A percentile compares a stretch with the other conserved stretches of the same genome.
phyloP scores from a whole-genome alignment of 2,329 filamentous ascomycete species.

The Biscogniauxia marginata region DNA sequence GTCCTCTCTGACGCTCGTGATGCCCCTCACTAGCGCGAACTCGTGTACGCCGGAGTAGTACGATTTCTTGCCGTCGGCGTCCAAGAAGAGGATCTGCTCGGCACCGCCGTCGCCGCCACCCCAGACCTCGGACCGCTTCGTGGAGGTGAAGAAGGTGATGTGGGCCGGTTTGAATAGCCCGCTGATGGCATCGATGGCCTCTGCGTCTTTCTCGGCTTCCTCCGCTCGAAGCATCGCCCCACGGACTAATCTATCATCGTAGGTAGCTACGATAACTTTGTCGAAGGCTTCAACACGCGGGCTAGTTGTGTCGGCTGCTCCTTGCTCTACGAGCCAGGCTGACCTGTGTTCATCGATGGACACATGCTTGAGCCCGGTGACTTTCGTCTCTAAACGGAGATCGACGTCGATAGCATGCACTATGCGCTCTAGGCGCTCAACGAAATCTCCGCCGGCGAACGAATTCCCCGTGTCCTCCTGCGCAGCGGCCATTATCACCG shows the following conservation, averaged over 20 bases:
- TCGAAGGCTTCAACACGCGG: constrained; percentile 14
- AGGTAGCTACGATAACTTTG: constrained; percentile 18
- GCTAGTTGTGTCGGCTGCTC: neutral
- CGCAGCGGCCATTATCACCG: constrained; percentile 16
- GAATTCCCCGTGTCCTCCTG: constrained; percentile 20
- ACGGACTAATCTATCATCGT: neutral
- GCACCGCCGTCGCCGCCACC: neutral
- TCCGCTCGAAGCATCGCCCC: neutral
- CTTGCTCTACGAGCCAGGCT: constrained; percentile 16
- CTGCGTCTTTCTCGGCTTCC: neutral
- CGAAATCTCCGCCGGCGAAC: constrained; percentile 19
- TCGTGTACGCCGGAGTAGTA: neutral
- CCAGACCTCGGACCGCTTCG: neutral
- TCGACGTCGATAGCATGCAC: constrained; percentile 2
- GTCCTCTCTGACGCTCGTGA: neutral
- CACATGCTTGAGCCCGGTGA: constrained; percentile 11
- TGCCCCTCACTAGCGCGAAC: constrained; percentile 13
- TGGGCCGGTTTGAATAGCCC: neutral
- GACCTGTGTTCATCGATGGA: constrained; percentile 7
- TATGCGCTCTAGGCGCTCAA: constrained; percentile 14
- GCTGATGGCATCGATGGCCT: neutral
- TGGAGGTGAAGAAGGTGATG: neutral
- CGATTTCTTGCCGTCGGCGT: neutral
- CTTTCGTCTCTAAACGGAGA: constrained; percentile 9
- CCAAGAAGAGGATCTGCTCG: neutral